phyloP scores from a whole-genome alignment of 768 basidiomycete species.

The Collybiopsis confluens region DNA sequence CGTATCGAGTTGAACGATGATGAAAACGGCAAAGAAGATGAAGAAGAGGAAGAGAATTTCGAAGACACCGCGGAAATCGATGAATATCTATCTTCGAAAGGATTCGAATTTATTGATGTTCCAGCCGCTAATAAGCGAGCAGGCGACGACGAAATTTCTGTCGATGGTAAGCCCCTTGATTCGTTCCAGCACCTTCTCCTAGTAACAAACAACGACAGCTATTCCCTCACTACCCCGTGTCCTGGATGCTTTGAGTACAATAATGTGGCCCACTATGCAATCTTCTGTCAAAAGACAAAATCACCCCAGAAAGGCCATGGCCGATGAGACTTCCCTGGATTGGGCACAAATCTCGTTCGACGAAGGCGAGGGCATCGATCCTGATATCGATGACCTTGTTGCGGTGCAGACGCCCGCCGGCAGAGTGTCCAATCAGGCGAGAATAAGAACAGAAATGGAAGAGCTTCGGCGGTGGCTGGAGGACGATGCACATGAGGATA shows the following conservation, averaged over 20 bases:
- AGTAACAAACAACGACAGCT: conserved; percentile 23
- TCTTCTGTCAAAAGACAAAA: conserved; percentile 24
- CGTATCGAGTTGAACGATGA: conserved; percentile 32
- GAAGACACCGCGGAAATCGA: conserved; percentile 58
- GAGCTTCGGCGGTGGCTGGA: conserved; percentile 62
- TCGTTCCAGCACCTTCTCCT: not conserved
- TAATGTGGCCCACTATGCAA: conserved; percentile 86
- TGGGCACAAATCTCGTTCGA: conserved; percentile 41
- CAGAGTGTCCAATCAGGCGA: conserved; percentile 24
- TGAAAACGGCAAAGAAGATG: conserved; percentile 8
- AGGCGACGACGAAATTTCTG: conserved; percentile 3
- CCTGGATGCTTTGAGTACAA: conserved; percentile 74
- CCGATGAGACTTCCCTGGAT: conserved; percentile 31
- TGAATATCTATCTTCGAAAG: conserved; percentile 58
- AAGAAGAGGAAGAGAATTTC: conserved; percentile 23
- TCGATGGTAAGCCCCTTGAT: not conserved
- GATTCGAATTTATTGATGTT: conserved; percentile 75
- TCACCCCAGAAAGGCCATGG: conserved; percentile 12
- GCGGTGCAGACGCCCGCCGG: conserved; percentile 14
- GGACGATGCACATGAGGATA: conserved; percentile 34
- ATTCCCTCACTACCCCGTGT: conserved; percentile 60
- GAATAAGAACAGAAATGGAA: conserved; percentile 48
- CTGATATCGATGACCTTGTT: conserved; percentile 14
- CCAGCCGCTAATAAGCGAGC: not conserved
- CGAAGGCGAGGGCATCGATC: conserved; percentile 20